Percentiles rank a stretch among this genome's conserved stretches.
Conservation (phyloP, 2,329 filamentous ascomycete genomes). For the Tolypocladium capitatum region DNA sequence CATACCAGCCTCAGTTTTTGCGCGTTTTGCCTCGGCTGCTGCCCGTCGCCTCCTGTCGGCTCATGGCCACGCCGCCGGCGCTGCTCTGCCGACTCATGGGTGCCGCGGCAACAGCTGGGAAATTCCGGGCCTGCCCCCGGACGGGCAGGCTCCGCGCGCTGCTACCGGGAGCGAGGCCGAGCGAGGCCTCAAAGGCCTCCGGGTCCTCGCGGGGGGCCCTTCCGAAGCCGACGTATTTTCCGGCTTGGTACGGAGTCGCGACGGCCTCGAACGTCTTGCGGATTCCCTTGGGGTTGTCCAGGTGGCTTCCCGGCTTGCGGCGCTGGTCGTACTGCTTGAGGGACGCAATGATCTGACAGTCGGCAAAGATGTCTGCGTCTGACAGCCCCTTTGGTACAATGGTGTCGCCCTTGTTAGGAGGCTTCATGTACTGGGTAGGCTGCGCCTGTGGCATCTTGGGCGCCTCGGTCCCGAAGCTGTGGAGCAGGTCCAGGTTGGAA, state of each 20-base stretch:
- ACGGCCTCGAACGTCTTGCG: constrained; percentile 43
- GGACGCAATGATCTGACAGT: constrained; percentile 44
- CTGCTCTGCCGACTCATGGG: constrained; percentile 46
- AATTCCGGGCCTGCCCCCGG: constrained; percentile 10
- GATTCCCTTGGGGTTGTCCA: constrained; percentile 39
- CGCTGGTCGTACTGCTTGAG: constrained; percentile 41
- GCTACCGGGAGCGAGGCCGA: constrained; percentile 33
- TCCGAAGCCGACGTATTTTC: constrained; percentile 34
- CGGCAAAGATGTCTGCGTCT: constrained; percentile 38
- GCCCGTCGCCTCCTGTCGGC: constrained; percentile 35
- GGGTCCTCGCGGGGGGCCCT: constrained; percentile 30
- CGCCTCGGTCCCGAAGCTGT: constrained; percentile 31
- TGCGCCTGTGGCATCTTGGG: constrained; percentile 45
- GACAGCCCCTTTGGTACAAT: constrained; percentile 40
- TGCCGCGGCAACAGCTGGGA: constrained; percentile 17
- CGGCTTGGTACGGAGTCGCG: constrained; percentile 31
- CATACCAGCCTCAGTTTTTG: constrained; percentile 14
- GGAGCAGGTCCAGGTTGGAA: constrained; percentile 43
- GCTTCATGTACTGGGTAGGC: constrained; percentile 45
- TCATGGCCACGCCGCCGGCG: constrained; percentile 42
- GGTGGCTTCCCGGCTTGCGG: constrained; percentile 40
- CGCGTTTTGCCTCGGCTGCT: constrained; percentile 34
- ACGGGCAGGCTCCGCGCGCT: constrained; percentile 28
- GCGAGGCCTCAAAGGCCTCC: constrained; percentile 34
- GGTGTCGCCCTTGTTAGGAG: constrained; percentile 39